These are phyloP conservation scores for Pseudozyma pruni DNA, from an alignment of 1,284 basidiomycete genomes.

Conservation along the genomic window DNA sequence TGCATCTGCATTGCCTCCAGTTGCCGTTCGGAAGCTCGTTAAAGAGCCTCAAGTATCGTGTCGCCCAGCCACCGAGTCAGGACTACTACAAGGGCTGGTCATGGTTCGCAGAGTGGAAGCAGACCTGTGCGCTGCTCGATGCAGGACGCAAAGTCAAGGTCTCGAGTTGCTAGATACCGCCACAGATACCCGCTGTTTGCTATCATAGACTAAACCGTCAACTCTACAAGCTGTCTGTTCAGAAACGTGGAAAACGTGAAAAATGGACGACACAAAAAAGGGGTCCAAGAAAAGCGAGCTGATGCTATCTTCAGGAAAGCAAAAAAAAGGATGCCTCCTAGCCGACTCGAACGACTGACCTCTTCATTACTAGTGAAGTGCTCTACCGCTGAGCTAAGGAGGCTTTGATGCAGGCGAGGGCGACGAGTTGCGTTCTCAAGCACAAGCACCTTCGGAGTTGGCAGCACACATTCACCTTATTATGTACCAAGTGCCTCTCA, in stretches of 20 bases:
- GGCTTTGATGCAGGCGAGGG: neutral
- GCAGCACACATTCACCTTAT: too few relatives aligned
- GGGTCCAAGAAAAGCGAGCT: slow-evolving; percentile 3
- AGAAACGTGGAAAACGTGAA: too few relatives aligned
- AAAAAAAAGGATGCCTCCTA: slow-evolving; percentile 39
- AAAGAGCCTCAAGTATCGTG: slow-evolving; percentile 74
- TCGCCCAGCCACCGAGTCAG: slow-evolving; percentile 60
- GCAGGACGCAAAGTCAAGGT: slow-evolving; percentile 73
- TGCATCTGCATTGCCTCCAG: slow-evolving; percentile 81
- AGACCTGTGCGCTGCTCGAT: slow-evolving; percentile 76
- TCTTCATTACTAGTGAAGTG: slow-evolving; percentile 55
- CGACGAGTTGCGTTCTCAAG: slow-evolving; percentile 3
- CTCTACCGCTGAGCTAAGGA: slow-evolving; percentile 58
- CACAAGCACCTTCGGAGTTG: too few relatives aligned
- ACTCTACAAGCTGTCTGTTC: too few relatives aligned
- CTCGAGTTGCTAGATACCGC: slow-evolving; percentile 31
- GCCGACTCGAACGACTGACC: slow-evolving; percentile 57
- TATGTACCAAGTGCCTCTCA: too few relatives aligned
- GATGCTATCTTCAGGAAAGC: too few relatives aligned
- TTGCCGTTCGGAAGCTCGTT: slow-evolving; percentile 74
- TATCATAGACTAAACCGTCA: too few relatives aligned
- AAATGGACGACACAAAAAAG: neutral
- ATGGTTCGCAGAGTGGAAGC: slow-evolving; percentile 80
- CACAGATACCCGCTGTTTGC: slow-evolving; percentile 8
- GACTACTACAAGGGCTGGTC: slow-evolving; percentile 75